These are phyloP conservation scores for Aurantiochytrium sp. DNA, from an alignment of 108 stramenopile species.

Conservation along the genomic window DNA sequence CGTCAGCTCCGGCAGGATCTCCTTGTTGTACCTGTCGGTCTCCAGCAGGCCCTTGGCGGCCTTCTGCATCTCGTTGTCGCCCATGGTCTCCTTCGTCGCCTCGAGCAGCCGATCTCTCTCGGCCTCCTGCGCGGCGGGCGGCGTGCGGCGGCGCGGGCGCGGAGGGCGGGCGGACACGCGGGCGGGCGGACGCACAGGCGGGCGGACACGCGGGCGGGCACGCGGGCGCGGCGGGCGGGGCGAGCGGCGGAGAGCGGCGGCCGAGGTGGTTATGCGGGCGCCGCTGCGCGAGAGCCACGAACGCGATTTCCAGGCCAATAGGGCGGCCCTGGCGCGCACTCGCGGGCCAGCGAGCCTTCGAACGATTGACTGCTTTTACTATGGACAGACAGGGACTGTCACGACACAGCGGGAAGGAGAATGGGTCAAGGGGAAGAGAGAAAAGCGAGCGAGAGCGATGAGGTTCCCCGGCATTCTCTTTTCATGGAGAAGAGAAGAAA, in stretches of 20 bases:
- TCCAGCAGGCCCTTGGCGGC: neutral
- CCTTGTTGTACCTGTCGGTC: slow-evolving; percentile 18
- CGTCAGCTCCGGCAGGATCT: neutral
- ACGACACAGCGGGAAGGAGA: no score
- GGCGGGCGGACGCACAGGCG: no score
- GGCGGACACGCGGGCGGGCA: no score
- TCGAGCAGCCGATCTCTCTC: neutral
- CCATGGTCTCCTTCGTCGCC: neutral
- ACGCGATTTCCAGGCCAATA: neutral
- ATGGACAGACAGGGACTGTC: no score
- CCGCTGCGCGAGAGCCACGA: neutral
- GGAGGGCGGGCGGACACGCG: no score
- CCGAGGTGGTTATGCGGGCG: no score
- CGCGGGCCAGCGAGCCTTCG: neutral
- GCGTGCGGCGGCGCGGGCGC: neutral
- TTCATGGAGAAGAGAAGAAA: no score
- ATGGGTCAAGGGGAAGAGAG: no score
- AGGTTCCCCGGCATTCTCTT: no score
- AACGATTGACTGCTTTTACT: neutral
- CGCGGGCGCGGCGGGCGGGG: no score
- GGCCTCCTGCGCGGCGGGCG: neutral
- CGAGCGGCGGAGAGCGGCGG: no score
- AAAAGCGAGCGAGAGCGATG: no score
- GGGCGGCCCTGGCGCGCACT: neutral
- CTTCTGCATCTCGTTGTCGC: neutral